These are phyloP conservation scores for Dictyostelium brefeldianum DNA, from an alignment of 78 protist genomes.

Conservation along the genomic window DNA sequence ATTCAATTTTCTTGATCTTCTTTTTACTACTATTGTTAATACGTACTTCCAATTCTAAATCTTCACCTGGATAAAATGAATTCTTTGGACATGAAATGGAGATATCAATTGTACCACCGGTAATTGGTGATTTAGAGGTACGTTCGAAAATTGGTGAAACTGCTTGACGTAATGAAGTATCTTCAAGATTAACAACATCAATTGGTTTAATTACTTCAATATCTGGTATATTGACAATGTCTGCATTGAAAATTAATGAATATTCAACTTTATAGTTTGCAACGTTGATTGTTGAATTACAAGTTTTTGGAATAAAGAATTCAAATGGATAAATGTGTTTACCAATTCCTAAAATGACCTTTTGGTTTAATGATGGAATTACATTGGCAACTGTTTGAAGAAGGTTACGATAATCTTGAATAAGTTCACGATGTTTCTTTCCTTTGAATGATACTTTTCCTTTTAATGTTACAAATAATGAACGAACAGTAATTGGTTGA, in stretches of 20 bases:
- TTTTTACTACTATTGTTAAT: constrained; percentile 26
- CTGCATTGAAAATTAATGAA: constrained; percentile 30
- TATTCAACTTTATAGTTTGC: not conserved
- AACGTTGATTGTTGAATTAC: not conserved
- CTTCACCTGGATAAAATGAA: constrained; percentile 42
- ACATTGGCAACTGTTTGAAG: not conserved
- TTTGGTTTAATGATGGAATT: not conserved
- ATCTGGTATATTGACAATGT: constrained; percentile 38
- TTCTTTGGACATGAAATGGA: not conserved
- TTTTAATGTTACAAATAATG: constrained; percentile 19
- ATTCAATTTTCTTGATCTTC: constrained; percentile 32
- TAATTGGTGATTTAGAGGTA: constrained; percentile 27
- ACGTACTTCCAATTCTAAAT: constrained; percentile 22
- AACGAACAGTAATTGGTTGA: constrained; percentile 21
- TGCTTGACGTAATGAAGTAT: constrained; percentile 4
- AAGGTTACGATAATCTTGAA: constrained; percentile 26
- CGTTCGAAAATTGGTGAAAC: not conserved
- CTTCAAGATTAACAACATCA: constrained; percentile 37
- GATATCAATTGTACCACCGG: constrained; percentile 34
- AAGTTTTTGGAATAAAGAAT: constrained; percentile 43
- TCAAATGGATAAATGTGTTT: constrained; percentile 61
- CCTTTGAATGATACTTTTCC: constrained; percentile 11
- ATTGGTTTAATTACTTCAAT: not conserved
- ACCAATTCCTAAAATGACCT: constrained; percentile 8
- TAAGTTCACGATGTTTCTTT: not conserved